These are phyloP conservation scores for Platanthera zijinensis DNA, from an alignment of 106 monocot genomes.

Conservation along the genomic window DNA sequence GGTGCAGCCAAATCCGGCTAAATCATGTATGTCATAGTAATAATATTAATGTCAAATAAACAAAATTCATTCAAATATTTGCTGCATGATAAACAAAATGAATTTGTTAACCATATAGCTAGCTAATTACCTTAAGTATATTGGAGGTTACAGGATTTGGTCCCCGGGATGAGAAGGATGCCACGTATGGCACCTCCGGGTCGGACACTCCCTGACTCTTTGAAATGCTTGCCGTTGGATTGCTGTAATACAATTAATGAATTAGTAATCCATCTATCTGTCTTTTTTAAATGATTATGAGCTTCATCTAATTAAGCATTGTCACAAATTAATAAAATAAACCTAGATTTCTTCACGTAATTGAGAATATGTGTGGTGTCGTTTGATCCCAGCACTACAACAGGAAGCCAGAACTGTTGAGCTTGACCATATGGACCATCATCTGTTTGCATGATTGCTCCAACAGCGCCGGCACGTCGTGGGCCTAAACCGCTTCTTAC, in stretches of 20 bases:
- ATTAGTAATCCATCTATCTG: no score
- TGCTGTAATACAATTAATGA: not conserved
- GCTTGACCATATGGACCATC: not conserved
- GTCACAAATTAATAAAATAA: not conserved
- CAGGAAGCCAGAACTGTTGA: constrained; percentile 10
- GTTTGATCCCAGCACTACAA: not conserved
- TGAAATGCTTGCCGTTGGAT: constrained; percentile 21
- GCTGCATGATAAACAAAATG: not conserved
- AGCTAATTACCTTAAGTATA: constrained; percentile 26
- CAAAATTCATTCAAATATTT: not conserved
- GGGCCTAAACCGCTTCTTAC: constrained; percentile 3
- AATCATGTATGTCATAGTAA: not conserved
- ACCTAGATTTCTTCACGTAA: constrained; percentile 21
- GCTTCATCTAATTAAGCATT: not conserved
- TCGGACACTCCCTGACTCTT: constrained; percentile 13
- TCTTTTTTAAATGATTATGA: not conserved
- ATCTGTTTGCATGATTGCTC: constrained; percentile 14
- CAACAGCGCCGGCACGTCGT: constrained; percentile 12
- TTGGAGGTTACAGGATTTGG: constrained; percentile 15
- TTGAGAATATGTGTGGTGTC: not conserved
- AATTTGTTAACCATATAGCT: not conserved
- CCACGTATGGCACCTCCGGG: constrained; percentile 13
- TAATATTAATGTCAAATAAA: not conserved
- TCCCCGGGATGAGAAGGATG: constrained; percentile 25
- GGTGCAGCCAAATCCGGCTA: not conserved